Conservation (phyloP, 176 grass and related monocot species). For the Musa itinerans region DNA sequence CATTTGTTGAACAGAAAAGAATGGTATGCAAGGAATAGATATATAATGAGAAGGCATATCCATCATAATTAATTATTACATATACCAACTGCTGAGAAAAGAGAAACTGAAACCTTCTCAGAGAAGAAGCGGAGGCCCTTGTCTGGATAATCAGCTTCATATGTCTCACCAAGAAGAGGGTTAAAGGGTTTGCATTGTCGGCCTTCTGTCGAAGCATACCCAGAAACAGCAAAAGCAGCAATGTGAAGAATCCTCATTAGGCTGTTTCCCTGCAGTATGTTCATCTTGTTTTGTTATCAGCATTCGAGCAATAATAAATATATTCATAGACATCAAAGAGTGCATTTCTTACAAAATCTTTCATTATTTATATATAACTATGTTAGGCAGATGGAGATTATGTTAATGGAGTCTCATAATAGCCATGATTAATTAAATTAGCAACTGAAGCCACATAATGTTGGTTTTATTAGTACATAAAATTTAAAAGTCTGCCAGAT, state of each 20-base stretch:
- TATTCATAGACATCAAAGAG: neutral
- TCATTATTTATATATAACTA: too few relatives aligned
- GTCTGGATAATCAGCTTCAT: conserved; percentile 96
- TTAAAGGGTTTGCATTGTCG: conserved; percentile 97
- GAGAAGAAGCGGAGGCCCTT: conserved; percentile 94
- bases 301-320: neutral
- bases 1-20: neutral
- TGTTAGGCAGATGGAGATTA: too few relatives aligned
- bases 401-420: too few relatives aligned
- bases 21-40: neutral
- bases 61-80: neutral
- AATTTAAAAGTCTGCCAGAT: too few relatives aligned
- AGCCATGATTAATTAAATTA: too few relatives aligned
- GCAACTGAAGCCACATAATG: too few relatives aligned
- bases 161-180: conserved; percentile 91
- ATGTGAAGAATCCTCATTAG: conserved; percentile 86
- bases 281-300: neutral
- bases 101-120: conserved; percentile 55
- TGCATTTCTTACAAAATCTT: neutral
- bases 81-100: conserved; percentile 1
- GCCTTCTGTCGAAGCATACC: conserved; percentile 97
- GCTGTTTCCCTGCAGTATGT: conserved; percentile 63
- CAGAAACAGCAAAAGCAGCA: conserved; percentile 90
- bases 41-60: neutral
- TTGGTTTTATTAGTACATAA: too few relatives aligned